Base-by-base conservation (phyloP, 139 green algal genomes). In the Chlamydomonas sp. region DNA sequence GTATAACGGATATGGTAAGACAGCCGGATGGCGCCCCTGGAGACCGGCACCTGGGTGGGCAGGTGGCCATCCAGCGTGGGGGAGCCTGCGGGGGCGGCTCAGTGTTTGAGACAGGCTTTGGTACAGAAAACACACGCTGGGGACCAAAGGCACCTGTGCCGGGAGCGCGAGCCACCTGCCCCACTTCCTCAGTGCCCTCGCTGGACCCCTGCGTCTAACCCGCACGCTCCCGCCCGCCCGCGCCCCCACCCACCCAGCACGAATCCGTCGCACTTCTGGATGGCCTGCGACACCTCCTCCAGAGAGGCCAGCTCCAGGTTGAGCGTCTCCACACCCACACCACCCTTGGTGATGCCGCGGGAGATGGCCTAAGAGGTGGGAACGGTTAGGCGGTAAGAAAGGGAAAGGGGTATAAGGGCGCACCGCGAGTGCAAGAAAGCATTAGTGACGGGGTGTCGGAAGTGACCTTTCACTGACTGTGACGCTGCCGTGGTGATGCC, bases 41-140 rank as follows among this genome's bases (percentile, higher is more conserved):
- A 95, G n/a, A 85, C 79, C 0, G 82, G 85, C 67, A 99, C 95
- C 81, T 80, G 82, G 16, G 97, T 99, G 80, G 97, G 97, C 96
- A 99, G 97, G 92, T 99, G 97, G 15, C 97, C 97, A 5, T 95
- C 97, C 62, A 99, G 93, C 1, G 97, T 99, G 61, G 97, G 97
- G 85, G 89, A 95, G 77, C 97, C 92, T 94, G 89, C 62, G 64
- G 66, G 82, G 20, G 60, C 31, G 31, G 31, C 31, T 49, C 31
- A 49, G 31, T 49, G 31, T 49, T 49, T 49, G 31, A 49, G 31
- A 49, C 31, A 49, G 31, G 31, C 31, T 49, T 49, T 49, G 31
- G 31, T 49, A 49, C 31, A 49, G 31, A 49, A 49, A 49, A 49
- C 31, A 49, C 31, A 49, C 31, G 31, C 31, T 49, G 31, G 31